phyloP scores from a whole-genome alignment of 2,329 filamentous ascomycete genomes.

The Phialocephala subalpina region DNA sequence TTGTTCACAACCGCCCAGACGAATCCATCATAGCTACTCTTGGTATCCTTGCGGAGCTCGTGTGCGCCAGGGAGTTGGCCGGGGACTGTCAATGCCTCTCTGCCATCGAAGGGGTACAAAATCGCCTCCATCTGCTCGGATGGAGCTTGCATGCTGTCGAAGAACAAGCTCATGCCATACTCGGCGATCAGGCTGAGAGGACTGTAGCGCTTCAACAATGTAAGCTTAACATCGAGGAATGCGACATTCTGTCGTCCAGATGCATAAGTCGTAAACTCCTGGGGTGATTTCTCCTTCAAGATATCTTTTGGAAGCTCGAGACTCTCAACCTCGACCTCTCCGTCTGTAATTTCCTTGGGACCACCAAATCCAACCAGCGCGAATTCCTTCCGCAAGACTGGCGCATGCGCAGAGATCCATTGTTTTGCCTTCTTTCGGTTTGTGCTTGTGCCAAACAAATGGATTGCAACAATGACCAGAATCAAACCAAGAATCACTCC shows the following conservation, averaged over 20 bases:
- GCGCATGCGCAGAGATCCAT: slow-evolving; percentile 81
- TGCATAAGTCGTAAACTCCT: slow-evolving; percentile 87
- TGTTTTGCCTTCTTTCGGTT: slow-evolving; percentile 83
- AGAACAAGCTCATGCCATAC: slow-evolving; percentile 74
- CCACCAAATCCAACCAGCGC: slow-evolving; percentile 83
- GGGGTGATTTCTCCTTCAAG: slow-evolving; percentile 86
- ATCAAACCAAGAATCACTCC: slow-evolving; percentile 82
- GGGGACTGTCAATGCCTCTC: slow-evolving; percentile 81
- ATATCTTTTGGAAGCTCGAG: slow-evolving; percentile 59
- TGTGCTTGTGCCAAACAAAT: slow-evolving; percentile 80
- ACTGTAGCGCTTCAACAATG: slow-evolving; percentile 42
- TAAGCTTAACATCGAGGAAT: slow-evolving; percentile 77
- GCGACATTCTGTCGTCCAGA: slow-evolving; percentile 93
- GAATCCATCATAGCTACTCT: slow-evolving; percentile 84
- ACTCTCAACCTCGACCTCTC: slow-evolving; percentile 53
- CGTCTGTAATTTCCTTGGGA: slow-evolving; percentile 53
- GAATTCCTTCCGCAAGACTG: slow-evolving; percentile 81
- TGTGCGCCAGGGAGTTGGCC: slow-evolving; percentile 63
- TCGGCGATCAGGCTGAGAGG: slow-evolving; percentile 63
- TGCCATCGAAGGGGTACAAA: slow-evolving; percentile 90
- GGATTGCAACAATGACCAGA: slow-evolving; percentile 76
- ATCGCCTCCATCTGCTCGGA: slow-evolving; percentile 78
- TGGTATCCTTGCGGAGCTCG: slow-evolving; percentile 63
- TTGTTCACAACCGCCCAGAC: slow-evolving; percentile 98
- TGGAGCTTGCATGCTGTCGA: slow-evolving; percentile 77